Conservation (phyloP, 768 basidiomycete species). For the Lactarius sp. region DNA sequence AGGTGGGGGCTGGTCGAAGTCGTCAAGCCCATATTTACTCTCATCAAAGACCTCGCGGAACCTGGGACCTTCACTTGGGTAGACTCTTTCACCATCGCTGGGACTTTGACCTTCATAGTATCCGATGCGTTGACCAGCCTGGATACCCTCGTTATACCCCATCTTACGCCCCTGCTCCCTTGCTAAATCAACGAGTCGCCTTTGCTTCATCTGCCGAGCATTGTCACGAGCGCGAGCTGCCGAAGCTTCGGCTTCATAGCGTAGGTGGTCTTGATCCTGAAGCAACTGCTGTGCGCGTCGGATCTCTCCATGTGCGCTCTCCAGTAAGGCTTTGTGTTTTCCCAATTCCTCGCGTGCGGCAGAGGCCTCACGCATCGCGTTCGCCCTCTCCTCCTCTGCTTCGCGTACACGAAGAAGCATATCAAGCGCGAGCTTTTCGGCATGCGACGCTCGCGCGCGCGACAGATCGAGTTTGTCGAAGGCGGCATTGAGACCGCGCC, state of each 20-base stretch:
- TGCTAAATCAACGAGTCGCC: conserved; percentile 38
- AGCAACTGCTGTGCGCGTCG: conserved; percentile 41
- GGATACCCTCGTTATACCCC: conserved; percentile 41
- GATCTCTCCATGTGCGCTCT: conserved; percentile 43
- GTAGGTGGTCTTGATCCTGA: conserved; percentile 39
- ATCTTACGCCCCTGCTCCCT: conserved; percentile 40
- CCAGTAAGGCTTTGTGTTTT: conserved; percentile 43
- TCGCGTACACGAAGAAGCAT: conserved; percentile 40
- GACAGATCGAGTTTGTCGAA: conserved; percentile 38
- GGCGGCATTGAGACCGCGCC: conserved; percentile 29
- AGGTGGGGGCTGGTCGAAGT: conserved; percentile 13
- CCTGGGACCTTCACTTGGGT: conserved; percentile 3
- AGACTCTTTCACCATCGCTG: neutral
- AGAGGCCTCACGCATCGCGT: conserved; percentile 37
- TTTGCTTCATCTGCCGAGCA: conserved; percentile 41
- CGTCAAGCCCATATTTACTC: conserved; percentile 8
- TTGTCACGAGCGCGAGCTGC: conserved; percentile 43
- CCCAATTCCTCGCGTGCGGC: conserved; percentile 41
- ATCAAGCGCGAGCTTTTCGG: conserved; percentile 46
- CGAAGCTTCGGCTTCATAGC: conserved; percentile 43
- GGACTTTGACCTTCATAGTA: conserved; percentile 15
- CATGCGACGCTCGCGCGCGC: conserved; percentile 39
- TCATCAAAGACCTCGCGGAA: conserved; percentile 17
- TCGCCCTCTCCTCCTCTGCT: conserved; percentile 38
- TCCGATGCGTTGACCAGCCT: conserved; percentile 25